Evolutionary conservation across 2,329 filamentous ascomycete species (phyloP).

Genomic region (Verticillium alfalfae): DNA sequence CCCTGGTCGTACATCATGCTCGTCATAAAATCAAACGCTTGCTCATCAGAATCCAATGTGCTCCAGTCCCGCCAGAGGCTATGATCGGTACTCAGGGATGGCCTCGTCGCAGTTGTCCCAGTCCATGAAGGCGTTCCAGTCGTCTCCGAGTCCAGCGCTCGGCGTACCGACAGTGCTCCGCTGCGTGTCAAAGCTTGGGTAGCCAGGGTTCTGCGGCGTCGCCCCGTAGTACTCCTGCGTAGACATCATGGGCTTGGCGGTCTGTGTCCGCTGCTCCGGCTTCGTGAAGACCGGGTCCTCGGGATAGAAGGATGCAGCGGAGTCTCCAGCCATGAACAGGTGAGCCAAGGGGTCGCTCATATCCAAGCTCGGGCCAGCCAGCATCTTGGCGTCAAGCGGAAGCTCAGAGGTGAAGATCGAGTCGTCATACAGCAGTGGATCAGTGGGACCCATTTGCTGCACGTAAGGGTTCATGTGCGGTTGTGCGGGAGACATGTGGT

Average conservation of each 20-base stretch:
- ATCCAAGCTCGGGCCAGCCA: slow-evolving; percentile 24
- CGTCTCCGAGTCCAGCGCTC: background rate
- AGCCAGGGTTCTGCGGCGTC: background rate
- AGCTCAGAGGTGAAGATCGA: slow-evolving; percentile 37
- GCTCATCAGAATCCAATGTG: background rate
- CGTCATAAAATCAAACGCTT: background rate
- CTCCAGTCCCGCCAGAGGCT: no score
- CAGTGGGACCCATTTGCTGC: slow-evolving; percentile 11
- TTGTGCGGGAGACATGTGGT: slow-evolving; percentile 18
- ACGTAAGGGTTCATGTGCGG: slow-evolving; percentile 16
- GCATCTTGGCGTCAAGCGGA: slow-evolving; percentile 34
- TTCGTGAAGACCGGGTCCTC: background rate
- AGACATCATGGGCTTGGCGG: background rate
- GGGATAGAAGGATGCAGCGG: background rate
- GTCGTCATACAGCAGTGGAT: slow-evolving; percentile 15
- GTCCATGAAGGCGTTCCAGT: slow-evolving; percentile 1
- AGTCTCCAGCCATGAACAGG: slow-evolving; percentile 5
- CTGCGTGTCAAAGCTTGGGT: background rate
- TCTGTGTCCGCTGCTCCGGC: background rate
- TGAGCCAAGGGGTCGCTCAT: slow-evolving; percentile 17
- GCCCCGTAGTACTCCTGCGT: background rate
- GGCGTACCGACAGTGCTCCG: background rate
- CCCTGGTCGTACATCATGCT: slow-evolving; percentile 1
- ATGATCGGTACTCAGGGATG: background rate
- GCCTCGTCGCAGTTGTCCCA: background rate